Evolutionary conservation across 2,329 filamentous ascomycete genomes (phyloP), one percentile per base, ranked within the genome.

Genomic region (Stemphylium vesicarium): DNA sequence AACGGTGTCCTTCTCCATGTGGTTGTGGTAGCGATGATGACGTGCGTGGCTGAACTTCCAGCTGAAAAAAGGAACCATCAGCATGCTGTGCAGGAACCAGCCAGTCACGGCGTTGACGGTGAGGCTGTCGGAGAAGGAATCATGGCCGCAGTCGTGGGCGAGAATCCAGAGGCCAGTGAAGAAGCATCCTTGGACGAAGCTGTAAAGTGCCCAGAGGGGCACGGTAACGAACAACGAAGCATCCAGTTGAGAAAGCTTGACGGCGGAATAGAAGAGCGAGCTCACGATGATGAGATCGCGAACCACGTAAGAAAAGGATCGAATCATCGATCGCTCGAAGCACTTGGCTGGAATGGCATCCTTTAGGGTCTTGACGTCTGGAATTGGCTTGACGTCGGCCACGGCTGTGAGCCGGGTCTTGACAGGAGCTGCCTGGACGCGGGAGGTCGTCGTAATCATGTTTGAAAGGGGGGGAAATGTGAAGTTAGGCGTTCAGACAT

Each of bases 141-240:
- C 84, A 72, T 91, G 88, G 46, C 88, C 88, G 71, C 85, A 88
- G 73, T 91, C 88, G 71, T 91, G 88, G 13, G 84, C 87, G 36
- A 90, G 78, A 62, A 70, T 65, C 88, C 88, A 90, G 63, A 90
- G 76, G 3, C 88, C 88, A 3, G 86, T 89, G 71, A 85, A 85
- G 63, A 88, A 77, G 24, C 88, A 81, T 45, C 88, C 87, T 75
- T 89, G 86, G 40, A 84, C 65, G 72, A 85, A 88, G 60, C 84
- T 82, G 72, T 90, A 90, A 38, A 75, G 70, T 26, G 77, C 75
- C 85, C 85, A 89, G 12, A 63, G 40, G 4, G 65, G 63, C 11
- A 54, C 53, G 7, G 47, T 60, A 22, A 66, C 24, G 50, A 29
- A 42, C 50, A 47, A 54, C 11, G 65, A 56, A 2, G 60, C 54